Percentiles rank a stretch among this genome's conserved stretches.
Evolutionary conservation across 805 yeast genomes (phyloP).

Genomic region (Saturnispora bothae): DNA sequence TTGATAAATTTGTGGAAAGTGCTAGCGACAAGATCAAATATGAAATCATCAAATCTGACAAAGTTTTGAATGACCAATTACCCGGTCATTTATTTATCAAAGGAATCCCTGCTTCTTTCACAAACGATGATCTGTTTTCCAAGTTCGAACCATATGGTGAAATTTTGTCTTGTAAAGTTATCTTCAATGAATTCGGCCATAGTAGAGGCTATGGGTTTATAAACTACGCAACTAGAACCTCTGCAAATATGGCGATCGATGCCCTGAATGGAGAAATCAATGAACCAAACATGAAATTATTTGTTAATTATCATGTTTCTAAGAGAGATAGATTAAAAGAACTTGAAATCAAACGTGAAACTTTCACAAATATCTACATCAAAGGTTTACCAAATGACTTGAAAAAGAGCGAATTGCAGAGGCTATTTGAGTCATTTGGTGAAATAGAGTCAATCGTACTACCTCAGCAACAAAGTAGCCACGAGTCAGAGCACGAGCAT

Average conservation of each 20-base stretch:
- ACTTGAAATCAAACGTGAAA: slow-evolving; percentile 34
- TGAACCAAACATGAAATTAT: slow-evolving; percentile 27
- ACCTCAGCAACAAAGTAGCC: slow-evolving; percentile 32
- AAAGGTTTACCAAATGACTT: slow-evolving; percentile 36
- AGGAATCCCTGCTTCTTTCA: slow-evolving; percentile 33
- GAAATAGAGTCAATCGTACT: slow-evolving; percentile 41
- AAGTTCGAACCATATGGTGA: slow-evolving; percentile 33
- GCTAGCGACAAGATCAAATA: slow-evolving; percentile 5
- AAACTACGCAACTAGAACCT: slow-evolving; percentile 43
- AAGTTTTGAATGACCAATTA: slow-evolving; percentile 15
- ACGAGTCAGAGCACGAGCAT: no score
- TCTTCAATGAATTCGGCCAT: slow-evolving; percentile 34
- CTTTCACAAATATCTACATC: slow-evolving; percentile 45
- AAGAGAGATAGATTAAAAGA: slow-evolving; percentile 48
- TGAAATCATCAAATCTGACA: slow-evolving; percentile 14
- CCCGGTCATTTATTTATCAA: slow-evolving; percentile 52
- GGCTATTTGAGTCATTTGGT: slow-evolving; percentile 36
- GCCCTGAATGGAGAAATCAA: slow-evolving; percentile 21
- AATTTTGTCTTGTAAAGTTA: slow-evolving; percentile 36
- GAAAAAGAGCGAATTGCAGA: slow-evolving; percentile 29
- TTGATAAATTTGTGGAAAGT: neutral
- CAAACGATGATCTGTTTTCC: slow-evolving; percentile 28
- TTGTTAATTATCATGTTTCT: slow-evolving; percentile 55
- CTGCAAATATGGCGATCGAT: slow-evolving; percentile 54
- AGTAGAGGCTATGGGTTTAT: slow-evolving; percentile 57